Evolutionary conservation across 2,329 filamentous ascomycete genomes (phyloP).

Genomic region (Scedosporium boydii): DNA sequence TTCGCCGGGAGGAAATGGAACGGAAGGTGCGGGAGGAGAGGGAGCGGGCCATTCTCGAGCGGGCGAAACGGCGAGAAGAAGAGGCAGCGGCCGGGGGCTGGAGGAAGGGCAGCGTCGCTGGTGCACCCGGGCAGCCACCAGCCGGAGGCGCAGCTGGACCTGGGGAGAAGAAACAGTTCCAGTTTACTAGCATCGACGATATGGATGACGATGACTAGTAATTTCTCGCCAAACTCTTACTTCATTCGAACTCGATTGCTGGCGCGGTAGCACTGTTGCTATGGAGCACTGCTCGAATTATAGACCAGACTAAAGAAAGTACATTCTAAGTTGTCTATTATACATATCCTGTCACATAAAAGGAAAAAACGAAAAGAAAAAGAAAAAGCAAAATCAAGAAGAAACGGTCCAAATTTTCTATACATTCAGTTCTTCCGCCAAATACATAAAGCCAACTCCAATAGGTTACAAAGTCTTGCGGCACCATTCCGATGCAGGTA

Average conservation of each 20-base stretch:
- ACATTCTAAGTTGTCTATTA: background rate
- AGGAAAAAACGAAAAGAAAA: too few species aligned
- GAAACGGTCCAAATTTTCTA: background rate
- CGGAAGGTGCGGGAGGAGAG: conserved; percentile 28
- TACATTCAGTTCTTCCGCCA: background rate
- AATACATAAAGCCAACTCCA: background rate
- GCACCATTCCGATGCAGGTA: background rate
- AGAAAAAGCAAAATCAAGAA: background rate
- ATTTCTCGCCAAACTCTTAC: background rate
- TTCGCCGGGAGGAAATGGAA: conserved; percentile 36
- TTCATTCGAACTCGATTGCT: too few species aligned
- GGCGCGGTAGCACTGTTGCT: too few species aligned
- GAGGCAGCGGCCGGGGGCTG: conserved; percentile 29
- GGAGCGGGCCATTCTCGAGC: conserved; percentile 28
- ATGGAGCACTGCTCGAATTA: too few species aligned
- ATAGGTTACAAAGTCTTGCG: background rate
- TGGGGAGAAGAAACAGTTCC: conserved; percentile 42
- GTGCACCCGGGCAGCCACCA: conserved; percentile 15
- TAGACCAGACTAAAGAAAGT: too few species aligned
- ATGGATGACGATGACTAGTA: conserved; percentile 35
- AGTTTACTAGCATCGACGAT: conserved; percentile 44
- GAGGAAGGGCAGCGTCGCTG: conserved; percentile 27
- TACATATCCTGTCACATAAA: background rate
- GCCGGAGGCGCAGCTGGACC: conserved; percentile 17
- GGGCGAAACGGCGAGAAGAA: conserved; percentile 31